Conservation (phyloP, 2,329 filamentous ascomycete genomes). For the Xylariaceae sp. region DNA sequence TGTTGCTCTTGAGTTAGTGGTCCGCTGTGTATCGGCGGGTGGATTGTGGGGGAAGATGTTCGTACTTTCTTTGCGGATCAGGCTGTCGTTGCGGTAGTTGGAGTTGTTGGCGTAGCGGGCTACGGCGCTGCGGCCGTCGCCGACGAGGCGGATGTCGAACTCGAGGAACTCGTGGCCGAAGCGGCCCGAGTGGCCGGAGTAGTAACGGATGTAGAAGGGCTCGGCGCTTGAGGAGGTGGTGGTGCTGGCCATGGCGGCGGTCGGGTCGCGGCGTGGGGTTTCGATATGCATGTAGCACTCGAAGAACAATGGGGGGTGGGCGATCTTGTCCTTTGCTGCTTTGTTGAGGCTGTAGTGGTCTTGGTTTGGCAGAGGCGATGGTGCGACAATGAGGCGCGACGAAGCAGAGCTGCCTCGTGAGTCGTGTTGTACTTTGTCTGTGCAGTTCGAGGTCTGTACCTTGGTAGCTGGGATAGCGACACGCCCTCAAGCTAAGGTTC, state of each 20-base stretch:
- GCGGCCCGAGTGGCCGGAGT: conserved; percentile 95
- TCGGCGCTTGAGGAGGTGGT: conserved; percentile 55
- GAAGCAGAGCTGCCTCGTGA: too few species aligned
- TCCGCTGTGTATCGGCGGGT: not conserved
- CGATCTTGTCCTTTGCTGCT: too few species aligned
- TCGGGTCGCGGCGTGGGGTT: not conserved
- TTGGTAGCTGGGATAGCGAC: too few species aligned
- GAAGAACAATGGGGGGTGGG: too few species aligned
- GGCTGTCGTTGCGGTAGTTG: conserved; percentile 96
- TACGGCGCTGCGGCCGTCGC: conserved; percentile 88
- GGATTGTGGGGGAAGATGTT: conserved; percentile 14
- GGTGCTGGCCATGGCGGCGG: too few species aligned
- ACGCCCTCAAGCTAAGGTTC: too few species aligned
- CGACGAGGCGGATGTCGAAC: conserved; percentile 91
- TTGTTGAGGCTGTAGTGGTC: too few species aligned
- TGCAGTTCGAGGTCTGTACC: too few species aligned
- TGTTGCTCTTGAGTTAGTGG: not conserved
- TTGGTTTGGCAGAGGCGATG: too few species aligned
- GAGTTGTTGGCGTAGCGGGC: conserved; percentile 99
- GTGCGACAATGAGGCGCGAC: too few species aligned
- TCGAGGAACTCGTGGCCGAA: conserved; percentile 99
- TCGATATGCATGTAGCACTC: not conserved
- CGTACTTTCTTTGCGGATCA: conserved; percentile 99
- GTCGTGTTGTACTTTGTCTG: too few species aligned
- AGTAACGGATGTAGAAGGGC: conserved; percentile 94